Evolutionary conservation across 139 green algal species (phyloP), one percentile per base, ranked within the genome.

Genomic region (Edaphochlamys debaryana): DNA sequence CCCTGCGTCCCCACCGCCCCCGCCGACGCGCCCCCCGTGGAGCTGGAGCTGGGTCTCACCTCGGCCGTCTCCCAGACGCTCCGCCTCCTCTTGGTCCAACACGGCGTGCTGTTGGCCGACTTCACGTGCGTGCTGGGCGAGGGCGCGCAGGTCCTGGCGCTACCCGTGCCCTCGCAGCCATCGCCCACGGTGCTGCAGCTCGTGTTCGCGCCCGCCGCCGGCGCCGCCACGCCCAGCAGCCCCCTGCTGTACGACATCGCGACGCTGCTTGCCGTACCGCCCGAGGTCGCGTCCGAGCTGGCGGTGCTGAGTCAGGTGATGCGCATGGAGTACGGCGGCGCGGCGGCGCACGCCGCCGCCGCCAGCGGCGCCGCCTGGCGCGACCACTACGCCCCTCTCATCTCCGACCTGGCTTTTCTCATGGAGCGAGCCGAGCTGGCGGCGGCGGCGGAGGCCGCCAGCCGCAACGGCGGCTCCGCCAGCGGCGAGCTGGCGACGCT

Each of bases 1-100:
- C 96, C 29, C 87, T 95, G 22, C 87, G 98, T 78, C 94, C 94
- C 34, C 97, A 98, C 80, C 94, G 92, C n/a, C 93, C 95, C 17
- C 54, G 77, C 1, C 86, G 85, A 27, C 27, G 27, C 60, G n/a
- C 70, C 34, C 32, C 56, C 62, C 5, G 40, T 54, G 7, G 76
- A 63, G 34, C 60, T 71, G 70, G 54, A 88, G 56, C 45, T 82
- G 76, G 63, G 63, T 30, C 23, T 82, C 0, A 82, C 62, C 4
- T 82, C 76, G 32, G 76, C 62, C 0, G 76, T 73, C 23, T 3
- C 62, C 23, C 76, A 82, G 76, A 52, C 42, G 32, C 64, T 82
- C 29, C 76, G 76, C 4, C 76, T 82, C 23, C 76, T 82, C 45
- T 63, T 82, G 76, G 76, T 82, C 42, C 76, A 52, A 63, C 76